These are phyloP conservation scores for Celoporthe dispersa DNA, from an alignment of 2,329 filamentous ascomycete species.

Conservation along the genomic window DNA sequence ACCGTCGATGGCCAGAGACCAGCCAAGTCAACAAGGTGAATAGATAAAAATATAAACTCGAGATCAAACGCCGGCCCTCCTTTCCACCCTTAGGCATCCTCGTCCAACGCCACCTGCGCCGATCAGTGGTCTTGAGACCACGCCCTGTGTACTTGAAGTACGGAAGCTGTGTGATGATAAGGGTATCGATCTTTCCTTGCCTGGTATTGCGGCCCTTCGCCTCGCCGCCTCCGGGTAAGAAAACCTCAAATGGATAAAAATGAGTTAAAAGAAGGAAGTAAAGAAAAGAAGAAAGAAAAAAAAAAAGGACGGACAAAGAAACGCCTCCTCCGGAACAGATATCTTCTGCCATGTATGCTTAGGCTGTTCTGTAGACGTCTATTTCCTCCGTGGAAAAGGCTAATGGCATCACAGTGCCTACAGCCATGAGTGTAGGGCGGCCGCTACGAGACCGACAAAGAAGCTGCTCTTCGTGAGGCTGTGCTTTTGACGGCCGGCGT, in stretches of 20 bases:
- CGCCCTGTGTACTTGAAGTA: background rate
- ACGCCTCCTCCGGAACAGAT: background rate
- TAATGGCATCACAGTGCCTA: background rate
- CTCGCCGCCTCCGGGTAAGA: background rate
- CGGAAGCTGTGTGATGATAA: background rate
- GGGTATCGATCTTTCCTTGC: slow-evolving; percentile 10
- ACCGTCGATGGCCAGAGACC: background rate
- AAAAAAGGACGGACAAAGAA: no score
- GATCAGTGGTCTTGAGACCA: background rate
- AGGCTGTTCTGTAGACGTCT: background rate
- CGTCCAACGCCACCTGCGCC: slow-evolving; percentile 12
- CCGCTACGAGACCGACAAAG: background rate
- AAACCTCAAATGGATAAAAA: background rate
- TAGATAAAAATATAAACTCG: background rate
- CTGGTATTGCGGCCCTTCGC: background rate
- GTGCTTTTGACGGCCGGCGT: background rate
- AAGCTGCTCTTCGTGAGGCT: background rate
- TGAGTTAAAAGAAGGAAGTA: background rate
- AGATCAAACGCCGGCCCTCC: background rate
- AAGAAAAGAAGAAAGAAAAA: no score
- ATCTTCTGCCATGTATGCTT: background rate
- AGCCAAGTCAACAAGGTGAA: background rate
- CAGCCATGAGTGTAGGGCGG: background rate
- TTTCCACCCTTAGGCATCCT: background rate
- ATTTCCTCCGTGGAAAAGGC: background rate